A percentile compares a stretch with the other conserved stretches of the same genome.
These are phyloP conservation scores for Eucalyptus fibrosa DNA, from an alignment of 345 rosid genomes.

Conservation along the genomic window DNA sequence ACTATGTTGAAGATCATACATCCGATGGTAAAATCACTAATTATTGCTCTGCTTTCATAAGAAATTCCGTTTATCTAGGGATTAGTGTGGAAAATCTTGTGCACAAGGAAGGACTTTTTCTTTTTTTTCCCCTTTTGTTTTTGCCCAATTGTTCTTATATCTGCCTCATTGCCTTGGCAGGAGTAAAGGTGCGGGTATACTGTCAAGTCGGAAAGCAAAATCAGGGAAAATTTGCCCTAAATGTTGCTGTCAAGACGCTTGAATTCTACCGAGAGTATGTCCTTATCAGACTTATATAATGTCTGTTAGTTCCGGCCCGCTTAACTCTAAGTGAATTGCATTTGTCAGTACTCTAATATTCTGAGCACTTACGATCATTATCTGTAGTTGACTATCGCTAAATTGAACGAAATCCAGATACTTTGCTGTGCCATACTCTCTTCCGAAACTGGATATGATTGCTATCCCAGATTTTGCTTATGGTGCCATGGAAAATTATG, in stretches of 20 bases:
- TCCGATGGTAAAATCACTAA: constrained; percentile 50
- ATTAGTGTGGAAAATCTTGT: background rate
- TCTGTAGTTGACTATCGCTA: background rate
- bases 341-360: background rate
- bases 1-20: constrained; percentile 78
- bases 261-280: constrained; percentile 75
- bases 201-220: constrained; percentile 76
- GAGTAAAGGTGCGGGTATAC: constrained; percentile 79
- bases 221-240: constrained; percentile 82
- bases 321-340: background rate
- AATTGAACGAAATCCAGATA: constrained; percentile 32
- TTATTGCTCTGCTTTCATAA: background rate
- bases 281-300: background rate
- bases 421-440: constrained; percentile 80
- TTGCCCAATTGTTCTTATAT: background rate
- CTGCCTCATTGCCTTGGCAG: constrained; percentile 13
- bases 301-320: background rate
- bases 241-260: constrained; percentile 85
- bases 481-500: constrained; percentile 99
- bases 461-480: constrained; percentile 97
- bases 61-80: background rate
- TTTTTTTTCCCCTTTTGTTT: background rate
- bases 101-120: background rate
- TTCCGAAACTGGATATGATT: constrained; percentile 94
- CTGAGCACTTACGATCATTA: background rate